Percentiles rank a stretch among this genome's conserved stretches.
These are phyloP conservation scores for Penicillium paxilli DNA, from an alignment of 495 filamentous ascomycete genomes.

Conservation along the genomic window DNA sequence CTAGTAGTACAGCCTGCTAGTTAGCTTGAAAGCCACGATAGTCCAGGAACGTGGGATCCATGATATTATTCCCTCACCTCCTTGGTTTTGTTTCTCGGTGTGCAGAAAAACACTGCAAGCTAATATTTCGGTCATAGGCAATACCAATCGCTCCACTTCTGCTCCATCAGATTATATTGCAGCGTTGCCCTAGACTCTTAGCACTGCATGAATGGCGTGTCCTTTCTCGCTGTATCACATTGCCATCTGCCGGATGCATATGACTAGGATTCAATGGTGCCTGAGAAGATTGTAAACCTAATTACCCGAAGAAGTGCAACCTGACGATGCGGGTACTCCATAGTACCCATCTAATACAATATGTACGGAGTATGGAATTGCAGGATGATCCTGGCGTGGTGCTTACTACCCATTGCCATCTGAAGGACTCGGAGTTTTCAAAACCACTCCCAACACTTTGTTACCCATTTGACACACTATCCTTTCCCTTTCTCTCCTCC, in stretches of 20 bases:
- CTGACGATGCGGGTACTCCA: neutral
- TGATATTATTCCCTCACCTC: neutral
- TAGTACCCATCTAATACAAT: neutral
- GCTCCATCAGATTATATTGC: constrained; percentile 1
- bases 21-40: neutral
- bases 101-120: neutral
- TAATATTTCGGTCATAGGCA: neutral
- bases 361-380: neutral
- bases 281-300: neutral
- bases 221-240: constrained; percentile 1
- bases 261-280: neutral
- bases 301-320: constrained; percentile 6
- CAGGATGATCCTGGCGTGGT: constrained; percentile 3
- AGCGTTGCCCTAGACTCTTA: neutral
- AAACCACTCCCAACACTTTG: neutral
- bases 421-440: neutral
- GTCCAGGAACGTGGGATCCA: constrained; percentile 15
- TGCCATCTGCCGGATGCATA: neutral
- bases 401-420: neutral
- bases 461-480: neutral
- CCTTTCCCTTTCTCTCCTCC: neutral
- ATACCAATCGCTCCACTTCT: neutral
- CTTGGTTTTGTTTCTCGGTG: neutral
- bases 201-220: constrained; percentile 7
- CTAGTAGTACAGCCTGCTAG: constrained; percentile 19